Evolutionary conservation across 2,329 filamentous ascomycete genomes (phyloP), one percentile per base, ranked within the genome.

Genomic region (Chaetomiaceae sp.): DNA sequence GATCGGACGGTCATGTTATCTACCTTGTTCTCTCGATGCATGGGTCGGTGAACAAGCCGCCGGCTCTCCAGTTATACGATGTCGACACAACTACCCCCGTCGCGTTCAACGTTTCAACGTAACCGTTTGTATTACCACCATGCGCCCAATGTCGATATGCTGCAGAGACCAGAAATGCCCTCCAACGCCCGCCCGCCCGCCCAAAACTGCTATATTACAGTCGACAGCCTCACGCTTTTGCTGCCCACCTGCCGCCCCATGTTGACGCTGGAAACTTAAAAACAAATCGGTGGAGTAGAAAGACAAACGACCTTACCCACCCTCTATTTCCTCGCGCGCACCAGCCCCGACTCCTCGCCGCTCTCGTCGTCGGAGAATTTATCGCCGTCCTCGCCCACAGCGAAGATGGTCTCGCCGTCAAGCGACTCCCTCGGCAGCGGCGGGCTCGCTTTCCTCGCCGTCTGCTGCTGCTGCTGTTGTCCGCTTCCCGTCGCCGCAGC

Each of bases 361-460:
- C 60, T 65, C 11, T 83, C 85, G 46, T 87, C 84, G 47, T 88
- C 86, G 14, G 84, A 88, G 73, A 89, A 91, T 62, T 84, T 88
- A 61, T 93, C 88, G 1, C 72, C 79, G 45, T 85, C 84, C 58
- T 95, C 90, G 10, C 89, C 91, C 10, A 97, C 87, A 1, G 91
- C 91, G 60, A 97, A 97, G 52, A 97, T 94, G 0, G 90, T 95
- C 68, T 97, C 93, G 10, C 89, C 89, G 52, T 97, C 90, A 27
- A 79, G 64, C 2, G 76, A 79, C 47, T 78, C 73, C 14, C 76
- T 68, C 14, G 78, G 65, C n/a, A n/a, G n/a, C 34, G 35, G 40
- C 22, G 40, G 36, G 17, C 29, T 39, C 14, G 45, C 15, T 42
- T 47, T 47, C 27, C 39, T 38, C 20, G 33, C 35, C 20, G 33